A percentile compares a stretch with the other conserved stretches of the same genome.
Conservation (phyloP, 2,329 filamentous ascomycete species). For the Fonsecaea erecta region DNA sequence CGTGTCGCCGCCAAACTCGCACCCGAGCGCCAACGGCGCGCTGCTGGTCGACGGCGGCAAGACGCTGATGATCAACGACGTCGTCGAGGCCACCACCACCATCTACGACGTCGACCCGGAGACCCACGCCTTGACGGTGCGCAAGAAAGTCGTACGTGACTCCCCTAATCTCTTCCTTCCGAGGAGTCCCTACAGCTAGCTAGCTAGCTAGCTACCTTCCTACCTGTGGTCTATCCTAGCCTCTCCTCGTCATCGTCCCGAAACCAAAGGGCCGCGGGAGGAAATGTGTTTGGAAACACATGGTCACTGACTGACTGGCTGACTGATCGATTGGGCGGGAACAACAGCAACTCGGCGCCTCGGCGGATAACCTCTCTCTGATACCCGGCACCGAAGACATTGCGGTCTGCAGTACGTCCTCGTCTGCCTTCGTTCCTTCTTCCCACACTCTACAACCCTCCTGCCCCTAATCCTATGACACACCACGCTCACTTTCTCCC, state of each 20-base stretch:
- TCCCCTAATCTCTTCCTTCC: no score
- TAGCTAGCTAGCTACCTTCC: no score
- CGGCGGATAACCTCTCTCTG: slow-evolving; percentile 29
- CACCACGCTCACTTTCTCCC: no score
- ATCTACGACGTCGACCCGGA: slow-evolving; percentile 28
- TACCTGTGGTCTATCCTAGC: no score
- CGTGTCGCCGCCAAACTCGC: slow-evolving; percentile 22
- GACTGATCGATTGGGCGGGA: background rate
- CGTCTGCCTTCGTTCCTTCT: background rate
- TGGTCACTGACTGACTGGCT: no score
- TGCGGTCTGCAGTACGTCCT: slow-evolving; percentile 23
- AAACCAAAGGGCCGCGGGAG: no score
- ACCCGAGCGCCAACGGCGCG: slow-evolving; percentile 29
- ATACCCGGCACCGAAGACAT: slow-evolving; percentile 29
- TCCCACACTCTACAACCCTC: no score
- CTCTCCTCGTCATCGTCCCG: no score
- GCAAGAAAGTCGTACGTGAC: slow-evolving; percentile 26
- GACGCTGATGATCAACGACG: slow-evolving; percentile 27
- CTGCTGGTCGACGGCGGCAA: slow-evolving; percentile 29
- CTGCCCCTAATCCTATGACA: no score
- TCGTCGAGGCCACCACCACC: slow-evolving; percentile 27
- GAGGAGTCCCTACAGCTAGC: no score
- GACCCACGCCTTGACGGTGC: slow-evolving; percentile 22
- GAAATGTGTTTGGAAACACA: no score
- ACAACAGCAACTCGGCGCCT: slow-evolving; percentile 22